Percentiles rank a stretch among this genome's conserved stretches.
phyloP scores from a whole-genome alignment of 2,329 filamentous ascomycete species.

The Ophiocordyceps camponoti-rufipedis region DNA sequence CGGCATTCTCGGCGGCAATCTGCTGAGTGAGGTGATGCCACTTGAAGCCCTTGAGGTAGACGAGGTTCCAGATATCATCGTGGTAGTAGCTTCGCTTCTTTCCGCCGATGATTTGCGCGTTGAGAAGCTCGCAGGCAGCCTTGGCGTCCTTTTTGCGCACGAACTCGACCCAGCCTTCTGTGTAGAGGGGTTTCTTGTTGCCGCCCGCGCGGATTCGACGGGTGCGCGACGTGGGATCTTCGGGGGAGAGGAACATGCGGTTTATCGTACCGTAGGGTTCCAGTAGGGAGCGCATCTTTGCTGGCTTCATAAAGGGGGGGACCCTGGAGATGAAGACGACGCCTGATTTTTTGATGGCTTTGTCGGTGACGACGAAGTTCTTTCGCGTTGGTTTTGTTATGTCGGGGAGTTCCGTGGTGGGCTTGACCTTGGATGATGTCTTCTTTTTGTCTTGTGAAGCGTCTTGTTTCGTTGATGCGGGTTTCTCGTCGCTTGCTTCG shows the following conservation, averaged over 20 bases:
- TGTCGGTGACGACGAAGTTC: conserved; percentile 46
- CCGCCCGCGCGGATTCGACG: conserved; percentile 54
- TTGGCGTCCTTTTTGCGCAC: conserved; percentile 59
- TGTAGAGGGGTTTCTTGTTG: conserved; percentile 68
- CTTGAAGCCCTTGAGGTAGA: conserved; percentile 71
- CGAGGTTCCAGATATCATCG: conserved; percentile 73
- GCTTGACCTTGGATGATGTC: conserved; percentile 8
- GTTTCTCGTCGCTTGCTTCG: conserved; percentile 3
- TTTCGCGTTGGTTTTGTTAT: conserved; percentile 41
- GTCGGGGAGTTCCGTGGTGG: conserved; percentile 22
- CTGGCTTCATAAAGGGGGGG: conserved; percentile 76
- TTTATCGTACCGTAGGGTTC: conserved; percentile 59
- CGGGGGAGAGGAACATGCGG: conserved; percentile 62
- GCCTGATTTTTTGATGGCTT: conserved; percentile 53
- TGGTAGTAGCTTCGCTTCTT: conserved; percentile 73
- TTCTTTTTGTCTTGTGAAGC: conserved; percentile 7
- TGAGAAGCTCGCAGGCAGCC: conserved; percentile 55
- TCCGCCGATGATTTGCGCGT: conserved; percentile 61
- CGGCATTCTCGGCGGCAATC: conserved; percentile 66
- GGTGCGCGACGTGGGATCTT: conserved; percentile 47
- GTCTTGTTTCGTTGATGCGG: not conserved
- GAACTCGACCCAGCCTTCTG: conserved; percentile 80
- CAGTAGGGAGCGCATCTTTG: conserved; percentile 57
- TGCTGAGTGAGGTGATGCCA: conserved; percentile 62
- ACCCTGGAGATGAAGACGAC: conserved; percentile 72